A percentile compares a stretch with the other conserved stretches of the same genome.
Evolutionary conservation across 371 early-diverging fungal genomes (phyloP).

Genomic region (Actinomucor elegans): DNA sequence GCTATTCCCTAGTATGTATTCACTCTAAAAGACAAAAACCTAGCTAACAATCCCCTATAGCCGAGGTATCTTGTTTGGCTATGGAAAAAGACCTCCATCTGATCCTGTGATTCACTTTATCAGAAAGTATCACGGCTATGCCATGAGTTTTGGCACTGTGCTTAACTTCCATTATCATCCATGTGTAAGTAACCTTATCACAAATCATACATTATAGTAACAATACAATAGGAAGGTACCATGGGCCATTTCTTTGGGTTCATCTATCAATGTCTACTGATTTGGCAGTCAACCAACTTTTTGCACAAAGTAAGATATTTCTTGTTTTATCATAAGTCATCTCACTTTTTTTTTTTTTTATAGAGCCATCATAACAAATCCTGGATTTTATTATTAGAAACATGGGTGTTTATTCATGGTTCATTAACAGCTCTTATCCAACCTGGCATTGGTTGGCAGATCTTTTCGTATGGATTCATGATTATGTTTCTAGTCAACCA

Average conservation of each 20-base stretch:
- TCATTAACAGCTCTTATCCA: conserved; percentile 42
- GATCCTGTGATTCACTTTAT: conserved; percentile 32
- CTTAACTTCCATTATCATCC: conserved; percentile 50
- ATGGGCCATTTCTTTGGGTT: conserved; percentile 43
- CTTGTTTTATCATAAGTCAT: not conserved
- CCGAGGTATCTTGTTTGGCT: conserved; percentile 40
- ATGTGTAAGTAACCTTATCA: conserved; percentile 20
- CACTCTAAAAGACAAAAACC: too few relatives aligned
- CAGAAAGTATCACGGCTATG: conserved; percentile 44
- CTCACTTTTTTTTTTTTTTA: not conserved
- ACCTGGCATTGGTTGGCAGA: conserved; percentile 45
- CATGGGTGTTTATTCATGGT: conserved; percentile 45
- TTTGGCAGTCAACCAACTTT: conserved; percentile 49
- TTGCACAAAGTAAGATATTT: conserved; percentile 27
- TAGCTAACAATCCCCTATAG: too few relatives aligned
- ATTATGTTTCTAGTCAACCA: conserved; percentile 38
- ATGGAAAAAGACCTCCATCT: conserved; percentile 17
- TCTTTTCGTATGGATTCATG: conserved; percentile 42
- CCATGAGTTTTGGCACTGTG: conserved; percentile 47
- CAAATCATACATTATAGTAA: too few relatives aligned
- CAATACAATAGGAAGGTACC: conserved; percentile 35
- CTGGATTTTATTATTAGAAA: conserved; percentile 38
- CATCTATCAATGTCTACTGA: conserved; percentile 38
- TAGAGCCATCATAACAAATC: conserved; percentile 41
- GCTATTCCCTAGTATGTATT: conserved; percentile 41